These are phyloP conservation scores for Lactarius trivialis DNA, from an alignment of 768 basidiomycete species.

Conservation along the genomic window DNA sequence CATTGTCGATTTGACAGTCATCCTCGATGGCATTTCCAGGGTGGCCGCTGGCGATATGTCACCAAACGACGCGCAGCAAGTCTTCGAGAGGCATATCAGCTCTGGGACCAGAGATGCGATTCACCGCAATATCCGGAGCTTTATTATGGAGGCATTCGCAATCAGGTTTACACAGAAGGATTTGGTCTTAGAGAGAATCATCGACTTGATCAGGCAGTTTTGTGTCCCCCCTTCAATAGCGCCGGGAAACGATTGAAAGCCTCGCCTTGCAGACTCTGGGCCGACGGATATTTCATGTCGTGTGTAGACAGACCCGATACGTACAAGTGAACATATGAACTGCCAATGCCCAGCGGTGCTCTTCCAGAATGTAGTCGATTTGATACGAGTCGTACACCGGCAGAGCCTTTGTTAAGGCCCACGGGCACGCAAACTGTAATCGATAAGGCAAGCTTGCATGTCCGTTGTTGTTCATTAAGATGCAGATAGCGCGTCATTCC, in stretches of 20 bases:
- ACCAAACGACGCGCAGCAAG: background rate
- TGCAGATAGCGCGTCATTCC: background rate
- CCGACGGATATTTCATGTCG: no score
- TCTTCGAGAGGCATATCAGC: background rate
- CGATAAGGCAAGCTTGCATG: no score
- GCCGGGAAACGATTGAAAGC: background rate
- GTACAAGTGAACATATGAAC: no score
- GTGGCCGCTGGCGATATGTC: background rate
- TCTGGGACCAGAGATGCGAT: background rate
- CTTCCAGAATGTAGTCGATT: no score
- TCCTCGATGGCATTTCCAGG: background rate
- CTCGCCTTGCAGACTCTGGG: no score
- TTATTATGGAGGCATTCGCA: background rate
- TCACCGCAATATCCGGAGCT: background rate
- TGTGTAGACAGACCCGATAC: no score
- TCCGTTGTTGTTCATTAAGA: no score
- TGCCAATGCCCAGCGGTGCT: no score
- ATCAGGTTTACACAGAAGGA: background rate
- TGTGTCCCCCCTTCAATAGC: background rate
- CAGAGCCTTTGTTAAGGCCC: conserved; percentile 24
- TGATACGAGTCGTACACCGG: conserved; percentile 45
- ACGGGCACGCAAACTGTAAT: no score
- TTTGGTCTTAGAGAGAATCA: background rate
- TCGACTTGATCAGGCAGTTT: background rate
- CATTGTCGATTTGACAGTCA: conserved; percentile 7